Percentiles rank a stretch among this genome's conserved stretches.
Evolutionary conservation across 176 grass and related monocot genomes (phyloP).

Genomic region (Zoysia pacifica): DNA sequence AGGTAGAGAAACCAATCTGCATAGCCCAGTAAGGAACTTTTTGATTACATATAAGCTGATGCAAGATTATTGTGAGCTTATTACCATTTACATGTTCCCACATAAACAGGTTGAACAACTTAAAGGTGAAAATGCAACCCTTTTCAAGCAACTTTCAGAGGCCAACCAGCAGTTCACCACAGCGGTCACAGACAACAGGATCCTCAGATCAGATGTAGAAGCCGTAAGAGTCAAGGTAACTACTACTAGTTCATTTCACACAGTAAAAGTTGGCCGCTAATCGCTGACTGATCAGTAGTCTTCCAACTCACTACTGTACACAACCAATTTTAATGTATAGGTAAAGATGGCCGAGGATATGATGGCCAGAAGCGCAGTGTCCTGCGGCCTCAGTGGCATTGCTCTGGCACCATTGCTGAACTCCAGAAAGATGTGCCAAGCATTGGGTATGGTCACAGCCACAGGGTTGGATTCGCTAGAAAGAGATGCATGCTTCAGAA

Average conservation of each 20-base stretch:
- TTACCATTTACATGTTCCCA: background rate
- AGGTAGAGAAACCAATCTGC: slow-evolving; percentile 39
- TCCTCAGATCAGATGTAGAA: slow-evolving; percentile 92
- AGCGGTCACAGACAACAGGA: slow-evolving; percentile 64
- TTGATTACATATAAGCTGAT: background rate
- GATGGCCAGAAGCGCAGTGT: slow-evolving; percentile 60
- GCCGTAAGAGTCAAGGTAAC: slow-evolving; percentile 74
- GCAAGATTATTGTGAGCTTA: slow-evolving; percentile 4
- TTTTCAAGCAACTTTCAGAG: slow-evolving; percentile 68
- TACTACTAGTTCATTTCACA: background rate
- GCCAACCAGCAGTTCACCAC: slow-evolving; percentile 76
- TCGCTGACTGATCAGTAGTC: background rate
- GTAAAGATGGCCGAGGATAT: slow-evolving; percentile 94
- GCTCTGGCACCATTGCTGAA: slow-evolving; percentile 65
- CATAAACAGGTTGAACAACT: slow-evolving; percentile 71
- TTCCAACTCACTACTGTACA: background rate
- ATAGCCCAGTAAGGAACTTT: background rate
- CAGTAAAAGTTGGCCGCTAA: background rate
- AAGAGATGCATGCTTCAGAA: slow-evolving; percentile 36
- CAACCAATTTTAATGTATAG: slow-evolving; percentile 31
- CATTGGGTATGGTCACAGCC: slow-evolving; percentile 49
- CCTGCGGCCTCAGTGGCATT: slow-evolving; percentile 56
- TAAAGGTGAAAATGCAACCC: slow-evolving; percentile 58
- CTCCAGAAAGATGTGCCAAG: slow-evolving; percentile 54
- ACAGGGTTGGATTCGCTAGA: slow-evolving; percentile 47